phyloP scores from a whole-genome alignment of 768 basidiomycete species.

The Lactifluus pinguis region DNA sequence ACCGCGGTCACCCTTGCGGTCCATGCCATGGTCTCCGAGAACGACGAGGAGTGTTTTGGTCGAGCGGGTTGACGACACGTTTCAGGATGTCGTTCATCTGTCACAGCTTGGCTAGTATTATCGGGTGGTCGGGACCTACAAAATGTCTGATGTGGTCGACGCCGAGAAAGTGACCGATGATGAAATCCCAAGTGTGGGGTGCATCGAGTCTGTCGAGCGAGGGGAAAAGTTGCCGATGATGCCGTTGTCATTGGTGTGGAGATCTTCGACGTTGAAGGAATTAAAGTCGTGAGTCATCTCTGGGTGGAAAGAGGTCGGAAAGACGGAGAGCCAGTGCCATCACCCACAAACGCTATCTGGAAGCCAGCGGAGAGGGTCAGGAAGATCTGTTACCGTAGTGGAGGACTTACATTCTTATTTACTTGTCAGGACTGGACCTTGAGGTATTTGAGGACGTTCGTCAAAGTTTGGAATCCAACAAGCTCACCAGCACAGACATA shows the following conservation, averaged over 20 bases:
- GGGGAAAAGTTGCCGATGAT: slow-evolving; percentile 81
- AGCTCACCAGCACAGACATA: too few species aligned
- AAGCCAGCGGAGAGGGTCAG: background rate
- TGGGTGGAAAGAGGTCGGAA: slow-evolving; percentile 61
- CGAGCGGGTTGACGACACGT: slow-evolving; percentile 61
- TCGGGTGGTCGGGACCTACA: slow-evolving; percentile 80
- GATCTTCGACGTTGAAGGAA: slow-evolving; percentile 97
- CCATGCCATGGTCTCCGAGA: slow-evolving; percentile 97
- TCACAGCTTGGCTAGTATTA: slow-evolving; percentile 74
- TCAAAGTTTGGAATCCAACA: too few species aligned
- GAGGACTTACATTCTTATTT: slow-evolving; percentile 46
- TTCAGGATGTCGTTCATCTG: slow-evolving; percentile 82
- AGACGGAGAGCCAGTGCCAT: slow-evolving; percentile 96
- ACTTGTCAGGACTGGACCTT: slow-evolving; percentile 47
- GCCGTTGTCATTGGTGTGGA: slow-evolving; percentile 91
- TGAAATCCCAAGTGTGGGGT: slow-evolving; percentile 65
- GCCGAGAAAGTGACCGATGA: slow-evolving; percentile 89
- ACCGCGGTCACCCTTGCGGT: slow-evolving; percentile 87
- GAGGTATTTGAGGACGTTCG: too few species aligned
- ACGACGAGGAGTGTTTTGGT: slow-evolving; percentile 86
- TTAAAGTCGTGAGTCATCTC: slow-evolving; percentile 82
- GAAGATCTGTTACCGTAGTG: too few species aligned
- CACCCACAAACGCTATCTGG: slow-evolving; percentile 85
- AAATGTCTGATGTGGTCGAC: slow-evolving; percentile 96
- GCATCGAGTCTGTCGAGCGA: slow-evolving; percentile 40